Conservation (phyloP, 2,329 filamentous ascomycete species). For the Trematosphaeria pertusa region DNA sequence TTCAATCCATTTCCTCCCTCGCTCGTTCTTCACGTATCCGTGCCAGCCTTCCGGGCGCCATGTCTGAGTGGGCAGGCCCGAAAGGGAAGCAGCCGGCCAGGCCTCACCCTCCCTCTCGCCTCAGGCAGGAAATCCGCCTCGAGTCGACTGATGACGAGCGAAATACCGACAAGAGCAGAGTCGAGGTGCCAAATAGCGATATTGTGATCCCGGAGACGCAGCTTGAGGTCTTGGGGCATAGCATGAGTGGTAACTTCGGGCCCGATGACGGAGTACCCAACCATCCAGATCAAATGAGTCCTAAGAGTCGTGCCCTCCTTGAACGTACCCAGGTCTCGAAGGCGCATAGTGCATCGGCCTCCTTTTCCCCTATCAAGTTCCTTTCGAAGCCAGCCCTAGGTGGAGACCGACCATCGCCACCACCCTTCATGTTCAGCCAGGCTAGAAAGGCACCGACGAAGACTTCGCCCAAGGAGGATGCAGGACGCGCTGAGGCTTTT, state of each 20-base stretch:
- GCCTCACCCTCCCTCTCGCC: constrained; percentile 22
- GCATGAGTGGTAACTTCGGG: background rate
- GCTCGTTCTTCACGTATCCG: background rate
- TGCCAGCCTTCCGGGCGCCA: constrained; percentile 6
- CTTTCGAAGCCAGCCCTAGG: background rate
- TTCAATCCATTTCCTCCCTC: background rate
- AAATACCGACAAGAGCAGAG: background rate
- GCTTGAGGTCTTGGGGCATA: constrained; percentile 3
- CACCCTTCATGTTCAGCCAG: constrained; percentile 7
- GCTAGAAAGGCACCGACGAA: background rate
- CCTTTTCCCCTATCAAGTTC: background rate
- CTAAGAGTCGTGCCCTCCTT: background rate
- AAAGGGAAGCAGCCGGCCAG: constrained; percentile 14
- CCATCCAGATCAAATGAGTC: background rate
- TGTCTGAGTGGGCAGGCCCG: constrained; percentile 17
- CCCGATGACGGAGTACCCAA: background rate
- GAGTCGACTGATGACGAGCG: constrained; percentile 23
- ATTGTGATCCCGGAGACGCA: constrained; percentile 28
- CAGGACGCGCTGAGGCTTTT: background rate
- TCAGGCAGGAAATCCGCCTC: constrained; percentile 27
- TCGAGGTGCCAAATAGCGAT: constrained; percentile 30
- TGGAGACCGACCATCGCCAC: constrained; percentile 1
- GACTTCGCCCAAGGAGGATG: background rate
- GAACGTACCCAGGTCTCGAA: background rate
- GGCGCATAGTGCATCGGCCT: background rate